phyloP scores from a whole-genome alignment of 202 grass and related monocot genomes.

The Zoysia matrella region DNA sequence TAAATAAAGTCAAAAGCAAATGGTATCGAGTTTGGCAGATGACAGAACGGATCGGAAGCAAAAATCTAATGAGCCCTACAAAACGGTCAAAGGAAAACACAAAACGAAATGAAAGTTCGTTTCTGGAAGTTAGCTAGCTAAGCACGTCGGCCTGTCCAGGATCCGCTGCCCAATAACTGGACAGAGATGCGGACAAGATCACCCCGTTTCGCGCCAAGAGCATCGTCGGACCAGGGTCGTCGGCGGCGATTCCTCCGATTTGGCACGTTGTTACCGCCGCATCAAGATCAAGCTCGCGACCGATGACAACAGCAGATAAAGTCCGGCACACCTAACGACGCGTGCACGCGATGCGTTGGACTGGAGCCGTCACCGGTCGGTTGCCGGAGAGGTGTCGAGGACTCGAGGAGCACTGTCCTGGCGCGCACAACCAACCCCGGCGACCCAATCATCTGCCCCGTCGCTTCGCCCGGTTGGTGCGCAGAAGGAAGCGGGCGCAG shows the following conservation, averaged over 20 bases:
- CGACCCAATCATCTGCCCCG: constrained; percentile 25
- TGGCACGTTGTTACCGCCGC: background rate
- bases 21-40: constrained; percentile 48
- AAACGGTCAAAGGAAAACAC: constrained; percentile 6
- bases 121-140: background rate
- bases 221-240: constrained; percentile 1
- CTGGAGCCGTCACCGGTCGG: constrained; percentile 30
- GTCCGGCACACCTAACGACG: constrained; percentile 21
- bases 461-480: constrained; percentile 37
- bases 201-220: background rate
- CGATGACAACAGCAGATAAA: background rate
- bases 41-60: background rate
- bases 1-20: constrained; percentile 37
- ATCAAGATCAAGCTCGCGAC: background rate
- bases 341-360: constrained; percentile 6
- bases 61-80: background rate
- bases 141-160: background rate
- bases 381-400: constrained; percentile 34
- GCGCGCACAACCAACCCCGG: constrained; percentile 22
- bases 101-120: constrained; percentile 2
- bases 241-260: constrained; percentile 36
- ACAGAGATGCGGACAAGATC: background rate
- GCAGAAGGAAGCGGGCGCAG: background rate
- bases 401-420: constrained; percentile 15
- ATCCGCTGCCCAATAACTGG: background rate